A percentile compares a stretch with the other conserved stretches of the same genome.
These are phyloP conservation scores for Kodamaea neixiangensis DNA, from an alignment of 805 yeast species.

Conservation along the genomic window DNA sequence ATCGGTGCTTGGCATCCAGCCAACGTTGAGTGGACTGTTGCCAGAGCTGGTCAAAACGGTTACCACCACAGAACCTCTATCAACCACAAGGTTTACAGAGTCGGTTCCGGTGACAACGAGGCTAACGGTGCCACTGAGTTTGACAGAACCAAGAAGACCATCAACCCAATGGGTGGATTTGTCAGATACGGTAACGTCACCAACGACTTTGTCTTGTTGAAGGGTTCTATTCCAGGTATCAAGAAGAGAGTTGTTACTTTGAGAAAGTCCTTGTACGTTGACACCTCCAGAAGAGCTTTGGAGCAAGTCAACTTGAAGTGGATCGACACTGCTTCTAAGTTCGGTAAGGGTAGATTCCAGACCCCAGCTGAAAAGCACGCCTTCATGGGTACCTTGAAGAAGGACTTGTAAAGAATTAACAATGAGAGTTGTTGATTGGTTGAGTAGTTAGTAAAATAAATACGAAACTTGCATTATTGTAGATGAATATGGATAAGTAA, in stretches of 20 bases:
- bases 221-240: slow-evolving; percentile 99
- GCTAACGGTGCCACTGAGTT: slow-evolving; percentile 93
- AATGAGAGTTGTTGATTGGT: neutral
- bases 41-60: slow-evolving; percentile 99
- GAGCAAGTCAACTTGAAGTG: slow-evolving; percentile 97
- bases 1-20: slow-evolving; percentile 99
- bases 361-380: slow-evolving; percentile 99
- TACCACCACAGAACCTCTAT: slow-evolving; percentile 99
- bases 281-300: slow-evolving; percentile 96
- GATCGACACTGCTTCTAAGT: slow-evolving; percentile 99
- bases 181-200: slow-evolving; percentile 98
- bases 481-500: neutral
- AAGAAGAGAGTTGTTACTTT: slow-evolving; percentile 99
- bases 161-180: slow-evolving; percentile 99
- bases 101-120: slow-evolving; percentile 96
- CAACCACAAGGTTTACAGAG: slow-evolving; percentile 99
- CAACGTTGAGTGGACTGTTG: slow-evolving; percentile 98
- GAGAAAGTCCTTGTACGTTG: slow-evolving; percentile 97
- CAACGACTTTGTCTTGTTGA: slow-evolving; percentile 95
- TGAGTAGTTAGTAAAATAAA: neutral
- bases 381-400: slow-evolving; percentile 99
- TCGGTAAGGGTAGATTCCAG: slow-evolving; percentile 99
- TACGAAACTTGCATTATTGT: neutral
- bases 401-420: slow-evolving; percentile 63
- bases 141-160: slow-evolving; percentile 99